phyloP scores from a whole-genome alignment of 2,329 filamentous ascomycete genomes.

The Claviceps humidiphila region DNA sequence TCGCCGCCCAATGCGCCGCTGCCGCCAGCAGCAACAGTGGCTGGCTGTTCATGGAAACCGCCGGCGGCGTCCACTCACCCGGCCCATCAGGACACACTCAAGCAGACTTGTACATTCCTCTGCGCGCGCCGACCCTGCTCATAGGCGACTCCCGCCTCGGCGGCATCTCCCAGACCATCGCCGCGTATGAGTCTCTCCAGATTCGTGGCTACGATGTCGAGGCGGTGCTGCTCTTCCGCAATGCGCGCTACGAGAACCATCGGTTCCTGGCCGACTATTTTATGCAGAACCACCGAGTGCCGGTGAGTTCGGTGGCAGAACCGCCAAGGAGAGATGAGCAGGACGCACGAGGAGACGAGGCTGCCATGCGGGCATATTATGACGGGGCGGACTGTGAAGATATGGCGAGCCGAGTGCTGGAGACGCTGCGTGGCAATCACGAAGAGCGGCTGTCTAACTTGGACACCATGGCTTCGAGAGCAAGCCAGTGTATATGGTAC shows the following conservation, averaged over 20 bases:
- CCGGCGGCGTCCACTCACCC: conserved; percentile 70
- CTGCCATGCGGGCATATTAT: conserved; percentile 54
- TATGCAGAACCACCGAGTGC: conserved; percentile 39
- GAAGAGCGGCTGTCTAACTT: conserved; percentile 42
- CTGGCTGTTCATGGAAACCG: conserved; percentile 66
- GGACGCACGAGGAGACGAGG: conserved; percentile 31
- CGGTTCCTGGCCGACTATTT: conserved; percentile 59
- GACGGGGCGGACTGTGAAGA: conserved; percentile 25
- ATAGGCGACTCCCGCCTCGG: conserved; percentile 65
- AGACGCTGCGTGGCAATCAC: conserved; percentile 40
- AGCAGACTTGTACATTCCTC: conserved; percentile 61
- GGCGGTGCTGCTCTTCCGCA: conserved; percentile 54
- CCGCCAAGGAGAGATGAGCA: conserved; percentile 39
- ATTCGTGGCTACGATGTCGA: conserved; percentile 70
- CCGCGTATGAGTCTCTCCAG: conserved; percentile 64
- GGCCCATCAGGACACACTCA: conserved; percentile 59
- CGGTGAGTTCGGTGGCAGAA: conserved; percentile 40
- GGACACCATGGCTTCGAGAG: conserved; percentile 46
- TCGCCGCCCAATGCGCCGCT: conserved; percentile 29
- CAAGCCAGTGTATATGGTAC: conserved; percentile 63
- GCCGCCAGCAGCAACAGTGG: conserved; percentile 32
- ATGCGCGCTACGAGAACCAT: conserved; percentile 54
- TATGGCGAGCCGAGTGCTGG: conserved; percentile 31
- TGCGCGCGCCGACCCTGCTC: conserved; percentile 61
- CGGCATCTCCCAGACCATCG: conserved; percentile 69